Evolutionary conservation across 1,284 basidiomycete species (phyloP), one percentile per base, ranked within the genome.

Genomic region (Marasmius fiardii): DNA sequence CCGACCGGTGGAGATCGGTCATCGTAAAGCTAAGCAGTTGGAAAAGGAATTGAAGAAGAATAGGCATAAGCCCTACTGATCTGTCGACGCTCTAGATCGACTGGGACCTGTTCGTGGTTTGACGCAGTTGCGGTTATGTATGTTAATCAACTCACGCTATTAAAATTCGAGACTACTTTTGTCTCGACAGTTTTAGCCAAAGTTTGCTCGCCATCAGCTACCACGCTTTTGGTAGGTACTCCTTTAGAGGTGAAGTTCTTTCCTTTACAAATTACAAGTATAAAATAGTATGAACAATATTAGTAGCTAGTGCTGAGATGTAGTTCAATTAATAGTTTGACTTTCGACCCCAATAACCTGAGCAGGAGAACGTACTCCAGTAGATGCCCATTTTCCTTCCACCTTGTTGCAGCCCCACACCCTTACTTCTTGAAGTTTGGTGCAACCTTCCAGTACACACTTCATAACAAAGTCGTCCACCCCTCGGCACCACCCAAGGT

Each of bases 1-100:
- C 62, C 82, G 90, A 57, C 90, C 93, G 24, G 95, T 98, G 56
- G 91, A 95, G 68, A 96, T 97, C 62, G 95, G 95, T 1, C 91
- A 93, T 67, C 81, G 88, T 56, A 96, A 95, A 68, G 92, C 93
- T 8, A 86, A 85, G 65, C 82, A 88, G 67, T 74, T 93, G 26
- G 90, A 92, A 69, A 85, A 80, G 68, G 88, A 92, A 63, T 64
- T 91, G 69, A 91, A 91, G 81, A 88, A 88, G 79, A 92, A 90
- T 69, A 78, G 87, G 58, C 81, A 80, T 71, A 87, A 86, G 67
- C 88, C 87, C 20, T 90, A 90, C 68, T 90, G 70, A 68, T 51
- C 23, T 55, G 21, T n/a, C n/a, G 23, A 23, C 43, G 23, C 49
- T 18, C 23, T 18, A 43, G 28, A 20, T 41, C 7, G 39, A n/a